phyloP scores from a whole-genome alignment of 768 basidiomycete species.

The Trametes sanguinea region DNA sequence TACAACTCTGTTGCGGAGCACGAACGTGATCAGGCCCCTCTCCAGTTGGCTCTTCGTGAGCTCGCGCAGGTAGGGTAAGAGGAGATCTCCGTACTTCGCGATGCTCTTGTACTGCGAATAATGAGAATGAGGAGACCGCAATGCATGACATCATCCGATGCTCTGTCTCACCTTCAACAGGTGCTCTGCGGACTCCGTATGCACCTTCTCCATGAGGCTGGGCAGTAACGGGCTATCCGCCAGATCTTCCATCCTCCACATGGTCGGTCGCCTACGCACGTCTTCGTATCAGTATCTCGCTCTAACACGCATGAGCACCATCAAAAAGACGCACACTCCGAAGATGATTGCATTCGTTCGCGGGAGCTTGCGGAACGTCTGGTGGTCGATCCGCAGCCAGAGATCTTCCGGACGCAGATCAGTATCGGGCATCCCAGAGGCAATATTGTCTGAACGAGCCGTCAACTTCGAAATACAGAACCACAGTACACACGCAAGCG shows the following conservation, averaged over 20 bases:
- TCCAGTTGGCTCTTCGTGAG: slow-evolving; percentile 35
- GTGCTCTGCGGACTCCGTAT: slow-evolving; percentile 28
- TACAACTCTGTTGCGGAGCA: background rate
- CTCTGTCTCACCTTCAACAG: slow-evolving; percentile 33
- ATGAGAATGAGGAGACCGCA: background rate
- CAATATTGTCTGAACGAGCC: slow-evolving; percentile 27
- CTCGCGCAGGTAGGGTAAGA: slow-evolving; percentile 37
- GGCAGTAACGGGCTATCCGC: slow-evolving; percentile 38
- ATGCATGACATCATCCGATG: background rate
- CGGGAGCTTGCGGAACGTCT: slow-evolving; percentile 42
- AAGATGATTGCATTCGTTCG: slow-evolving; percentile 36
- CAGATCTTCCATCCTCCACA: slow-evolving; percentile 35
- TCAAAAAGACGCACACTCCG: slow-evolving; percentile 28
- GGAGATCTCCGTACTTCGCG: slow-evolving; percentile 31
- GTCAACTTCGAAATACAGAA: background rate
- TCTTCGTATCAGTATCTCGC: background rate
- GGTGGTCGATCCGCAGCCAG: slow-evolving; percentile 38
- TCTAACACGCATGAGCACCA: background rate
- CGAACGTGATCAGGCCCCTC: slow-evolving; percentile 35
- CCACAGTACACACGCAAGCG: background rate
- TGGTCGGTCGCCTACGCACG: slow-evolving; percentile 33
- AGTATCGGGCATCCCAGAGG: slow-evolving; percentile 12
- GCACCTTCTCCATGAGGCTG: slow-evolving; percentile 35
- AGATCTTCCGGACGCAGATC: slow-evolving; percentile 34
- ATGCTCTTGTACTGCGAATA: slow-evolving; percentile 27